Base-by-base conservation (phyloP, 2,329 filamentous ascomycete species). In the Aotearoamyces nothofagi region DNA sequence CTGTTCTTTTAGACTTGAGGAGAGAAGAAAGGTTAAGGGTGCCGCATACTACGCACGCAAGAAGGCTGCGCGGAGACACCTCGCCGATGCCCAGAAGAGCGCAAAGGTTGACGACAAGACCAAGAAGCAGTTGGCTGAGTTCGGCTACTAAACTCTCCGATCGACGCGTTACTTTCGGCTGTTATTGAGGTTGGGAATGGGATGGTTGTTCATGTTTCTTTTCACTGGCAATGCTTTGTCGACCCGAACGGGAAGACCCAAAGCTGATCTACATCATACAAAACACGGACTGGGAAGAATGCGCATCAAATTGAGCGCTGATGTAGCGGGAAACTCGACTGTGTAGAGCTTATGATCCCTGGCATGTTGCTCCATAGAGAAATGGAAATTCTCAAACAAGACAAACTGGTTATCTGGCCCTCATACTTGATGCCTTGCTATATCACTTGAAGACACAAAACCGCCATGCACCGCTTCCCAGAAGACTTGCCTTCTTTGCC, bases 31-130 rank as follows among this genome's bases (percentile, higher is more conserved):
- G 75, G 87, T 92, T 63, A 98, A 96, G 83, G 79, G 84, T 56
- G 75, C 80, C 50, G 90, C 90, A 60, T 98, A 94, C 80, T 96
- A 96, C 76, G 86, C 92, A 74, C 84, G 86, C 75, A 98, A 96
- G 90, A 93, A 92, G 83, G 74, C 83, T 49, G 80, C 80, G 50
- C 73, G 78, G 59, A 81, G 79, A 72, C 82, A 92, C 69, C 66
- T 94, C 51, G 69, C 76, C 49, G 81, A 93, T 58, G 86, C 87
- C 51, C 79, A 92, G 78, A 87, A 87, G 78, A 80, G 68, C 60
- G 82, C 84, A 49, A 76, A 72, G 58, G 74, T 87, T 60, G 78
- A 87, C 65, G 66, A 70, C 57, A 84, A 90, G 74, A 82, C 78
- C 58, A 72, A 77, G 63, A 69, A 78, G 69, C 77, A 90, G 63